Evolutionary conservation across 768 basidiomycete species (phyloP), one percentile per base, ranked within the genome.

Genomic region (Boletus rufocinnamomeus): DNA sequence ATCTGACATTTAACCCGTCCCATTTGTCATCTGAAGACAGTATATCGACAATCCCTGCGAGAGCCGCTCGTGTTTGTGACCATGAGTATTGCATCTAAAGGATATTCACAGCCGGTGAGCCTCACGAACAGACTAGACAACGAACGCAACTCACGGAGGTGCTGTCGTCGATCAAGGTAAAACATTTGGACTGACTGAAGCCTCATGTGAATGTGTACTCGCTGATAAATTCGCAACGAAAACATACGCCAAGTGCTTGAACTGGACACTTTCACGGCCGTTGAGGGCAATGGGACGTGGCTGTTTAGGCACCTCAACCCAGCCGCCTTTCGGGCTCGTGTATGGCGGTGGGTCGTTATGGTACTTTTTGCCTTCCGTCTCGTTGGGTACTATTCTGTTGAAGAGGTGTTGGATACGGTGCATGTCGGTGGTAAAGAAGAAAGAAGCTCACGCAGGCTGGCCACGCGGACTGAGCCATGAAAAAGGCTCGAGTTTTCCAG

Each of bases 101-200:
- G 23, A 7, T 23, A 17, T 27, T 21, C 41, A 4, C 11, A 19
- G 19, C 16, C 2, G 6, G 7, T 62, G 52, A 58, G 45, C 23
- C 49, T n/a, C 9, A 10, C 32, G 8, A 34, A 35, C 13, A 5
- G 21, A 34, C 21, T 3, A 3, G 7, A 25, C 6, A 21, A 17
- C 9, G 10, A 40, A 34, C 1, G 7, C 14, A 6, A 50, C 66
- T 52, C 46, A 70, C 68, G 13, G 68, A 63, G 25, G 51, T 30
- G 16, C 55, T 59, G 52, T 69, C 68, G 37, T 69, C 68, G 28
- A 69, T 54, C 58, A 69, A 58, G 28, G 57, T 30, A 21, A 70
- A 68, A 51, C 52, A 69, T 8, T 67, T 61, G 48, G 68, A 54
- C 11, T 55, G 59, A 51, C 68, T 69, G 14, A 16, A 52, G 10